Conservation (phyloP, 208 protist genomes). For the Wallacemonas collosoma region DNA sequence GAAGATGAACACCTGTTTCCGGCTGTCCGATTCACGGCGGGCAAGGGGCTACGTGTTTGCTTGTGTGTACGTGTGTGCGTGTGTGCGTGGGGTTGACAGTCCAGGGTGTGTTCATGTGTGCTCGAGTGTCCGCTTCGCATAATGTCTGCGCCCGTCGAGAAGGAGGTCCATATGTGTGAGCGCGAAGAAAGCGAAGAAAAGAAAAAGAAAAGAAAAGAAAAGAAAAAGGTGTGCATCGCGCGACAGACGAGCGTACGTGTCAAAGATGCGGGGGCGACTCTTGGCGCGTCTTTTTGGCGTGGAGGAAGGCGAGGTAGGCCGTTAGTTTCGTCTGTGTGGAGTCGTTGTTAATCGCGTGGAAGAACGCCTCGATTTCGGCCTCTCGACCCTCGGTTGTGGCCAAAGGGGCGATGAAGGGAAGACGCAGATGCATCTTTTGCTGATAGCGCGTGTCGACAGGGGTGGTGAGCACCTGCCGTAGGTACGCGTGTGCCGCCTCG, state of each 20-base stretch:
- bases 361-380: conserved; percentile 9
- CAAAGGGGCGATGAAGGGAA: conserved; percentile 12
- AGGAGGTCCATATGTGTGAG: too few species aligned
- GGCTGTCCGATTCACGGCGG: too few species aligned
- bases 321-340: neutral
- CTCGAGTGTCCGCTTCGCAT: too few species aligned
- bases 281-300: neutral
- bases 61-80: too few species aligned
- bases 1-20: too few species aligned
- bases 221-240: neutral
- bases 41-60: too few species aligned
- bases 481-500: conserved; percentile 24
- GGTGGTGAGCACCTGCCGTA: conserved; percentile 18
- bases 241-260: neutral
- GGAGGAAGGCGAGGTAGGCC: conserved; percentile 7
- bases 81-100: too few species aligned
- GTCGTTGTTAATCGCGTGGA: conserved; percentile 3
- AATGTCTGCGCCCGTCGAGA: too few species aligned
- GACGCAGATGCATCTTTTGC: conserved; percentile 18
- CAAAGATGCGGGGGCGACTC: conserved; percentile 6
- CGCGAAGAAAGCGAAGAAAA: too few species aligned
- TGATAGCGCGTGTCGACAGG: conserved; percentile 23
- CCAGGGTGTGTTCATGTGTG: too few species aligned
- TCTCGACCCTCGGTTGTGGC: conserved; percentile 9
- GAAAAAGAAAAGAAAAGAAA: neutral